Conservation (phyloP, 805 yeast species). For the Nakazawaea wyomingensis region DNA sequence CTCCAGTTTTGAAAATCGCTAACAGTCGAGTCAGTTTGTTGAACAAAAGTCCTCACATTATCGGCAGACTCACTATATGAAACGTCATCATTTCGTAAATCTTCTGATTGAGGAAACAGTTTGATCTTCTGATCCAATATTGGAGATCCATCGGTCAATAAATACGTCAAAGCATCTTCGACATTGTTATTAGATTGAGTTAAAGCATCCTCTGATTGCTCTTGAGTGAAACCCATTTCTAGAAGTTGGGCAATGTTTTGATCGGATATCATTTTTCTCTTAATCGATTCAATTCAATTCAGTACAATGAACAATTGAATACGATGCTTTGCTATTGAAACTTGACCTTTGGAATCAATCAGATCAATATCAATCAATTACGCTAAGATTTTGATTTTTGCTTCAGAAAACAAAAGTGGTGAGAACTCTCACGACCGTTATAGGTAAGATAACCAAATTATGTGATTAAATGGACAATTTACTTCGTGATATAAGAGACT, state of each 20-base stretch:
- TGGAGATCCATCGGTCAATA: slow-evolving; percentile 26
- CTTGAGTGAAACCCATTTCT: slow-evolving; percentile 38
- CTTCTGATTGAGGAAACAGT: slow-evolving; percentile 3
- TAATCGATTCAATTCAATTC: background rate
- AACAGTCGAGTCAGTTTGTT: slow-evolving; percentile 11
- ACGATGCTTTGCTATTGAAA: too few species aligned
- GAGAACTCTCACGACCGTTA: too few species aligned
- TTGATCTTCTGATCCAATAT: slow-evolving; percentile 10
- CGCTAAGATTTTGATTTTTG: too few species aligned
- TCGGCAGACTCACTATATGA: slow-evolving; percentile 1
- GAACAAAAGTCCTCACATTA: slow-evolving; percentile 3
- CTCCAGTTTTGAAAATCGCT: slow-evolving; percentile 14
- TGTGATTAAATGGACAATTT: too few species aligned
- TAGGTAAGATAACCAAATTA: too few species aligned
- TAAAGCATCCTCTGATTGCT: slow-evolving; percentile 34
- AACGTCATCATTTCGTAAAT: background rate
- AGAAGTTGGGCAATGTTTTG: slow-evolving; percentile 9
- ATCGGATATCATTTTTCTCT: slow-evolving; percentile 10
- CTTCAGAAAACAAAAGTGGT: too few species aligned
- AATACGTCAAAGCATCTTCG: slow-evolving; percentile 28
- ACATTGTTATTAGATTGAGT: slow-evolving; percentile 26
- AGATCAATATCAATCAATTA: too few species aligned
- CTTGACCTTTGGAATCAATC: too few species aligned
- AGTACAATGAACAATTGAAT: background rate
- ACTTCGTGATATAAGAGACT: too few species aligned